Evolutionary conservation across 1,139 yeast species (phyloP), one percentile per base, ranked within the genome.

Genomic region (Saccharomyces hybrid): DNA sequence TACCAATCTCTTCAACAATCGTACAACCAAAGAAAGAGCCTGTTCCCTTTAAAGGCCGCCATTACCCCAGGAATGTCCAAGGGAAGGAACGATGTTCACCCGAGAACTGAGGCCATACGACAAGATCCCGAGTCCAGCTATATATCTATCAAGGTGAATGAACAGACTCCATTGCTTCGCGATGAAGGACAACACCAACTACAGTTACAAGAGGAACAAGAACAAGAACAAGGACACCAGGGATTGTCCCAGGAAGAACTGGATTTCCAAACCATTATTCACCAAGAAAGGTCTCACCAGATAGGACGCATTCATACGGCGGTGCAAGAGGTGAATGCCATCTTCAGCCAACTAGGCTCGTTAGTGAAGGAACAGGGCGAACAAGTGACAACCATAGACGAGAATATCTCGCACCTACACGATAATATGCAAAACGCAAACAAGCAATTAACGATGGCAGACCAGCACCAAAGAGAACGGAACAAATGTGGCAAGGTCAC

Each of bases 321-420:
- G 0, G 88, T 90, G 6, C 78, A 78, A 57, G 97, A 90, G 63
- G 89, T 90, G 50, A 89, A 90, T 67, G 78, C 90, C 7, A 89
- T 90, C 1, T 90, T 89, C 69, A 83, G 83, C 60, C 96, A 89
- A 62, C 72, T 90, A 58, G 90, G 90, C 14, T 79, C 82, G 46
- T 72, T 90, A 62, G 95, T 90, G 1, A 77, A 78, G 53, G 93
- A 88, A 66, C 97, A 90, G 67, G 96, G 96, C 5, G 84, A 81
- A 44, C 91, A 87, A 60, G 78, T 90, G 28, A 96, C 88, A 66
- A 81, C 89, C 0, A 82, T 90, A 16, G 97, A 89, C 64, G 89
- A 86, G 57, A 89, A 89, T 68, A 76, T 90, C 51, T 72, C 83
- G 27, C 81, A 79, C 55, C 73, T 86, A 55, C 81, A 84, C 14